phyloP scores from a whole-genome alignment of 768 basidiomycete species.

The Serendipita indica region DNA sequence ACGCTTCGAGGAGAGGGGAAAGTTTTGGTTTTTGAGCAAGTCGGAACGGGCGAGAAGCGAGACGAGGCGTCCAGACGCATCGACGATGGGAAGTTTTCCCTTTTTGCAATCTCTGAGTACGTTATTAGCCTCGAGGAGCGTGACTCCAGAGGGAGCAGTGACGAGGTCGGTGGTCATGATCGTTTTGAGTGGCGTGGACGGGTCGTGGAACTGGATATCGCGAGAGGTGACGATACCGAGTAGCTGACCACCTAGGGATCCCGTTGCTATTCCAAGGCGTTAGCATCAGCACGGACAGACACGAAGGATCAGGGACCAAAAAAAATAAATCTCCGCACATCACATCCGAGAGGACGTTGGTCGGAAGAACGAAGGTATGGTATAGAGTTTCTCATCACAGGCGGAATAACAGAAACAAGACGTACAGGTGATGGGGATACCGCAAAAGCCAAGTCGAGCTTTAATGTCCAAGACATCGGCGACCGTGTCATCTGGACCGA shows the following conservation, averaged over 20 bases:
- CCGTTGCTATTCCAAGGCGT: conserved; percentile 46
- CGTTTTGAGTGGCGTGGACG: conserved; percentile 46
- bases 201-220: conserved; percentile 83
- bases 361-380: conserved; percentile 80
- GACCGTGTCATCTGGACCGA: conserved; percentile 61
- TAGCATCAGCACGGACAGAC: conserved; percentile 17
- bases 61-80: conserved; percentile 46
- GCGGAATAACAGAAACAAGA: conserved; percentile 17
- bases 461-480: conserved; percentile 92
- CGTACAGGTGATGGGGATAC: conserved; percentile 94
- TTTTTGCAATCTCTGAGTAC: conserved; percentile 94
- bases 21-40: conserved; percentile 93
- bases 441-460: conserved; percentile 80
- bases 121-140: conserved; percentile 79
- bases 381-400: conserved; percentile 31
- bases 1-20: conserved; percentile 85
- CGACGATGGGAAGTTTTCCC: conserved; percentile 86
- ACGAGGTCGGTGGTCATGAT: conserved; percentile 87
- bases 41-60: conserved; percentile 93
- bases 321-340: conserved; percentile 43
- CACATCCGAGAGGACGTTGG: conserved; percentile 55
- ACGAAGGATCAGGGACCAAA: conserved; percentile 26
- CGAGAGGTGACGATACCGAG: conserved; percentile 93
- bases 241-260: conserved; percentile 76
- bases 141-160: conserved; percentile 77